Evolutionary conservation across 2,329 filamentous ascomycete genomes (phyloP).

Genomic region (Didymellaceae sp.): DNA sequence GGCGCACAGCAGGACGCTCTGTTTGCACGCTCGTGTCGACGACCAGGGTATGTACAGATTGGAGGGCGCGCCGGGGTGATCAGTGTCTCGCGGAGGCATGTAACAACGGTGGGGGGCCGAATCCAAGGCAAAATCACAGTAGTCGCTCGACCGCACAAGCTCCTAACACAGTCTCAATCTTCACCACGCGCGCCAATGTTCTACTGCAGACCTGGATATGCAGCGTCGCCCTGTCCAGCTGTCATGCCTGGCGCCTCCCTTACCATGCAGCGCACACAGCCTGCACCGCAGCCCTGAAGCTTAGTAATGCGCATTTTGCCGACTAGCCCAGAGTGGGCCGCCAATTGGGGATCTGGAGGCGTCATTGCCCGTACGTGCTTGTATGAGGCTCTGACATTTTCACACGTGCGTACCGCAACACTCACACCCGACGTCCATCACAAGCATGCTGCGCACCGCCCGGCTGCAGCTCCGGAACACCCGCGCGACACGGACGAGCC

Average conservation of each 20-base stretch:
- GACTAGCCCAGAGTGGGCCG: not conserved
- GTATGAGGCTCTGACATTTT: slow-evolving; percentile 23
- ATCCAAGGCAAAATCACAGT: slow-evolving; percentile 5
- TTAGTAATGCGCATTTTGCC: slow-evolving; percentile 9
- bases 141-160: slow-evolving; percentile 2
- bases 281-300: not conserved
- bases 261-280: not conserved
- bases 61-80: not conserved
- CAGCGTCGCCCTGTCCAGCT: not conserved
- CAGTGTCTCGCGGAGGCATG: slow-evolving; percentile 7
- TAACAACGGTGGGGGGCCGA: slow-evolving; percentile 9
- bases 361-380: too few relatives aligned
- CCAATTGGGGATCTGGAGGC: too few relatives aligned
- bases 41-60: not conserved
- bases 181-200: not conserved
- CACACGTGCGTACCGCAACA: slow-evolving; percentile 14
- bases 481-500: slow-evolving; percentile 15
- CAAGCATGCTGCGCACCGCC: slow-evolving; percentile 48
- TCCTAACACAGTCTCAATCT: not conserved
- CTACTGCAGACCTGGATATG: not conserved
- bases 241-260: not conserved
- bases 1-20: not conserved
- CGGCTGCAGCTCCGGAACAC: slow-evolving; percentile 36
- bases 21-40: not conserved
- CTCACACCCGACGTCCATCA: slow-evolving; percentile 1